Conservation (phyloP, 768 basidiomycete species). For the Nidula microcarpa region DNA sequence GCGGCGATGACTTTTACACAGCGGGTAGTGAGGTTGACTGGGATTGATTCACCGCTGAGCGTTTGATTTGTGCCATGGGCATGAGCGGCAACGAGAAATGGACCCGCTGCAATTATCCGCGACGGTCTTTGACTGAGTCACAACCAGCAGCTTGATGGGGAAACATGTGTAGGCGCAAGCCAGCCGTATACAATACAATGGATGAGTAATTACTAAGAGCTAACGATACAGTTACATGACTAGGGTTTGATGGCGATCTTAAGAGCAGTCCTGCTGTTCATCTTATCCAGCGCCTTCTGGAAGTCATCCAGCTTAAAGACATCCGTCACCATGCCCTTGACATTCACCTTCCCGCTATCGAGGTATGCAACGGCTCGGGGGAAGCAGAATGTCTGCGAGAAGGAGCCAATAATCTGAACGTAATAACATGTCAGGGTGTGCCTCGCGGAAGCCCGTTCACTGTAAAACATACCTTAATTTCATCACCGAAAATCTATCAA, state of each 20-base stretch:
- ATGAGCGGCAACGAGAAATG: no score
- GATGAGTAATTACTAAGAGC: no score
- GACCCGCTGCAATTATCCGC: no score
- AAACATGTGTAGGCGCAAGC: not conserved
- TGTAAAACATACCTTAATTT: conserved; percentile 32
- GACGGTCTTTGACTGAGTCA: no score
- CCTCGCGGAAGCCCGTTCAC: not conserved
- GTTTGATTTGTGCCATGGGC: no score
- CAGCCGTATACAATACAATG: not conserved
- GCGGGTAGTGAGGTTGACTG: no score
- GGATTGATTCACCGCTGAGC: no score
- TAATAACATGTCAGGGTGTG: not conserved
- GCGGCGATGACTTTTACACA: no score
- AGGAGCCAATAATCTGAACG: conserved; percentile 80
- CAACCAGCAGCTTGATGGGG: no score
- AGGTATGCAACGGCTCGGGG: conserved; percentile 88
- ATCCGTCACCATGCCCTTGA: conserved; percentile 76
- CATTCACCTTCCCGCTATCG: conserved; percentile 78
- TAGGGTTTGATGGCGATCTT: conserved; percentile 62
- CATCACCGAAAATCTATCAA: conserved; percentile 48
- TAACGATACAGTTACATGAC: not conserved
- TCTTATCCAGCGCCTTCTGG: conserved; percentile 69
- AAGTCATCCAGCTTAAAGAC: conserved; percentile 66
- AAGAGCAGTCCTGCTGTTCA: conserved; percentile 58
- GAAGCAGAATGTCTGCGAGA: conserved; percentile 88